phyloP scores from a whole-genome alignment of 2,329 filamentous ascomycete species.

The Pyricularia pennisetigena region DNA sequence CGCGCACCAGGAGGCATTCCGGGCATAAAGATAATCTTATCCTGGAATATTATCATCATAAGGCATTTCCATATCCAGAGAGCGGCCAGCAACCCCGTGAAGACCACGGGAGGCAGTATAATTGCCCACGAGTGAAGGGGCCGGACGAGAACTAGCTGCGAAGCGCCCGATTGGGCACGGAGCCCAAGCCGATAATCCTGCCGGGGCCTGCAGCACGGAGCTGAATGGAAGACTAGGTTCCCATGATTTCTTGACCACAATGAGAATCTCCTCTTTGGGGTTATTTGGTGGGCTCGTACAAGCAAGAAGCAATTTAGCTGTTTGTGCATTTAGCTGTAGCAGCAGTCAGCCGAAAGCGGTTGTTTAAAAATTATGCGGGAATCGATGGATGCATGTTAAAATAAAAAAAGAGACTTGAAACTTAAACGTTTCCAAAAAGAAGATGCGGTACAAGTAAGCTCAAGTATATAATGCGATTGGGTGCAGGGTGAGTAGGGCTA shows the following conservation, averaged over 20 bases:
- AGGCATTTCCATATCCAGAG: slow-evolving; percentile 60
- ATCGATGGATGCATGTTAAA: background rate
- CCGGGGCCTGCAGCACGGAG: background rate
- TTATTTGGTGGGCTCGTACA: background rate
- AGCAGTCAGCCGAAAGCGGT: background rate
- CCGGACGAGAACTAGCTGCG: background rate
- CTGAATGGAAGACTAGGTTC: background rate
- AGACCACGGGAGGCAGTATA: slow-evolving; percentile 57
- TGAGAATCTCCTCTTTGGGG: background rate
- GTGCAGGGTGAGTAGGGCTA: background rate
- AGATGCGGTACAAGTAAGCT: background rate
- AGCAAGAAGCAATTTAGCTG: background rate
- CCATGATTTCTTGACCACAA: background rate
- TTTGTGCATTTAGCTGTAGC: background rate
- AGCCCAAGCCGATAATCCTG: background rate
- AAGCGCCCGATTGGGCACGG: background rate
- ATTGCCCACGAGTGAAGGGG: slow-evolving; percentile 26
- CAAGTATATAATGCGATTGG: background rate
- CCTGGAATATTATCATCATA: slow-evolving; percentile 70
- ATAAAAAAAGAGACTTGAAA: background rate
- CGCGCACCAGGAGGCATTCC: slow-evolving; percentile 63
- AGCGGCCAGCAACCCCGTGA: slow-evolving; percentile 52
- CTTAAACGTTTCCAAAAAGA: background rate
- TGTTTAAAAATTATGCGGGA: background rate
- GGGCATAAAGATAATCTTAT: slow-evolving; percentile 75